These are phyloP conservation scores for Flaveria robusta DNA, from an alignment of 129 eudicot species.

Conservation along the genomic window DNA sequence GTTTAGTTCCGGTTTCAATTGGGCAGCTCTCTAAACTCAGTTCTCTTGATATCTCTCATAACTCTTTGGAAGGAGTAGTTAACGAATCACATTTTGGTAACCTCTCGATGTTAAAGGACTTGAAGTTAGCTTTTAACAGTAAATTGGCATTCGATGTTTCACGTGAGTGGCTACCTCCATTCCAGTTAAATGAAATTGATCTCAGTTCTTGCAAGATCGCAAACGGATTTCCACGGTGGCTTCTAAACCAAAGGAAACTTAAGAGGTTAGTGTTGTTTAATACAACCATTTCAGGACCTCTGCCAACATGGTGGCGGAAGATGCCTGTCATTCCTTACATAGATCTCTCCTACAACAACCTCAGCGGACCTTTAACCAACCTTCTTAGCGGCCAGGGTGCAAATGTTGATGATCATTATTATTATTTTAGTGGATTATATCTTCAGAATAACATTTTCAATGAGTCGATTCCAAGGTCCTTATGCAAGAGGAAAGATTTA, in stretches of 20 bases:
- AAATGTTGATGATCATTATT: too few relatives aligned
- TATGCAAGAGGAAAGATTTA: conserved; percentile 1
- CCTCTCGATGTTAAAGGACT: neutral
- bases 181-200: neutral
- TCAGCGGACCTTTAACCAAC: neutral
- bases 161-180: neutral
- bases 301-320: conserved; percentile 16
- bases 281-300: neutral
- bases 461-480: conserved; percentile 10
- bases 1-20: neutral
- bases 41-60: neutral
- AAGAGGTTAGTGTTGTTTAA: neutral
- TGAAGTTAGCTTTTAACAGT: neutral
- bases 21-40: neutral
- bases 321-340: neutral
- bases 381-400: neutral
- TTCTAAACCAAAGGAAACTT: neutral
- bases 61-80: neutral
- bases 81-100: neutral
- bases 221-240: conserved; percentile 33
- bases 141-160: neutral
- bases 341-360: conserved; percentile 27
- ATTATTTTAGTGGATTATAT: neutral
- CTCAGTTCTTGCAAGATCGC: conserved; percentile 1
- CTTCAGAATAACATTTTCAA: conserved; percentile 15